Conservation (phyloP, 257 asterid species). For the Solanum etuberosum region DNA sequence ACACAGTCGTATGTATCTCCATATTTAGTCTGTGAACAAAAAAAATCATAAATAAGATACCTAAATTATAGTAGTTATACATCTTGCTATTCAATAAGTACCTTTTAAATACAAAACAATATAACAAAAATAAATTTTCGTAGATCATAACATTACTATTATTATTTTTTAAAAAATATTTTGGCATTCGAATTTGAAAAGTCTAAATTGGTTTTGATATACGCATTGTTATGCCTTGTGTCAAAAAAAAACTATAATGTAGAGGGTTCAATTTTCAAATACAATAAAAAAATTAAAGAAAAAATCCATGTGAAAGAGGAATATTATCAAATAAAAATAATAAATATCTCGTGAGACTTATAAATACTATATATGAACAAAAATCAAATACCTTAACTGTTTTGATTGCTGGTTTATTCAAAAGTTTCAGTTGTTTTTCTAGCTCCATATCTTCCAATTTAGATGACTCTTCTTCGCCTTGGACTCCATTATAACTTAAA, state of each 20-base stretch:
- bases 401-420: background rate
- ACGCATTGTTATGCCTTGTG: background rate
- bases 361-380: background rate
- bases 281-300: background rate
- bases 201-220: background rate
- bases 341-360: background rate
- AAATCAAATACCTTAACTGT: background rate
- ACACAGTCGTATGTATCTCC: background rate
- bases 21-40: background rate
- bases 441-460: background rate
- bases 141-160: background rate
- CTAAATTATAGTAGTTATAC: background rate
- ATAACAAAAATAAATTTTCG: background rate
- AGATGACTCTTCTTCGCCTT: background rate
- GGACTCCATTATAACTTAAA: background rate
- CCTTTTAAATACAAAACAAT: background rate
- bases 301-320: background rate
- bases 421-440: background rate
- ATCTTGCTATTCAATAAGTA: background rate
- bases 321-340: background rate
- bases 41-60: background rate
- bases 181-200: background rate
- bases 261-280: background rate
- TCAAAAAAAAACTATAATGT: background rate
- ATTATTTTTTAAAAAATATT: background rate